These are phyloP conservation scores for Trichoderma sp. DNA, from an alignment of 2,329 filamentous ascomycete genomes.

Conservation along the genomic window DNA sequence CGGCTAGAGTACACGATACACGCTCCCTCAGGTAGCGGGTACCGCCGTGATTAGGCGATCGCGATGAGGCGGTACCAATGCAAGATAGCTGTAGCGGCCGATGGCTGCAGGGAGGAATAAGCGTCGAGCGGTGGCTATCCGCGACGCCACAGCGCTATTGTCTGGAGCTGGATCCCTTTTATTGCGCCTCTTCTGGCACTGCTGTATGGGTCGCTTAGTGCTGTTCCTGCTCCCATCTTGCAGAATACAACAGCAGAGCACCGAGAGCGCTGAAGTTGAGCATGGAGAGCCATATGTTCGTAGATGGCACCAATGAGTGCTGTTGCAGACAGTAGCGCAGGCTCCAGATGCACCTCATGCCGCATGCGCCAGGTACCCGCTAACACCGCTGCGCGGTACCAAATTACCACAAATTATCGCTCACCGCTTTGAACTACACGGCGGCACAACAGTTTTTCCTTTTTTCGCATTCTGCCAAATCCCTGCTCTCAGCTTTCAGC, in stretches of 20 bases:
- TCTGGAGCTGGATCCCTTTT: background rate
- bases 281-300: background rate
- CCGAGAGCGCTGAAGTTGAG: background rate
- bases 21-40: background rate
- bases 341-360: background rate
- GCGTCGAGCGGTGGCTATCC: background rate
- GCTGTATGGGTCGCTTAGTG: background rate
- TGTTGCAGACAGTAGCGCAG: background rate
- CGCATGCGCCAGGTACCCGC: background rate
- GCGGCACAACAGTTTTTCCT: slow-evolving; percentile 30
- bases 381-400: background rate
- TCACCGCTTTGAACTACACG: slow-evolving; percentile 25
- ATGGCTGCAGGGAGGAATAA: slow-evolving; percentile 12
- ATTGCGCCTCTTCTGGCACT: slow-evolving; percentile 3
- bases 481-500: slow-evolving; percentile 22
- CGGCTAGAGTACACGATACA: background rate
- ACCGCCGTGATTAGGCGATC: background rate
- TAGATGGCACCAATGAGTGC: background rate
- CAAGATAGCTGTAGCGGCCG: slow-evolving; percentile 8
- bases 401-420: background rate
- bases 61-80: slow-evolving; percentile 19
- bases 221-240: too few relatives aligned
- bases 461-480: slow-evolving; percentile 13
- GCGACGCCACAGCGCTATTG: background rate
- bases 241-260: background rate